Base-by-base conservation (phyloP, 805 yeast species). In the Kluyveromyces siamensis region DNA sequence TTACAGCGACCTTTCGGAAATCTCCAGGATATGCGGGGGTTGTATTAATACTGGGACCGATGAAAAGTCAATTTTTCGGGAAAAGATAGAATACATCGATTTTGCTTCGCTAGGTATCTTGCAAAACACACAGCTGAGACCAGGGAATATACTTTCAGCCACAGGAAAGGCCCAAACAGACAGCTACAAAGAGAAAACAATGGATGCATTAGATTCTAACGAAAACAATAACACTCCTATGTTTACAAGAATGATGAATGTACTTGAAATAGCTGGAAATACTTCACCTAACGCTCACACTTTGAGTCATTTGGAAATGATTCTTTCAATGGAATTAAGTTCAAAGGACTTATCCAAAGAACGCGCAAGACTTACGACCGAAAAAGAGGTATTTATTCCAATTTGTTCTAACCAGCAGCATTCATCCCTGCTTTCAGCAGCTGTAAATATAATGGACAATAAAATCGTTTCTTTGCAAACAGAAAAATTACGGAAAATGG, bases 381-480 rank as follows among this genome's bases (percentile, higher is more conserved):
- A 45, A 7, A 40, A 49, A 2, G 14, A 50, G 0, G 57, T 53
- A 27, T 63, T 55, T 41, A 62, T 62, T 17, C 62, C 66, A 3
- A 44, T 53, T 6, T 65, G 69, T 47, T 47, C 44, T 16, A 53
- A 57, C 27, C 39, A 42, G 16, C 41, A 49, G 16, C 68, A 63
- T 50, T 45, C 61, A 2, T 45, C 52, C 14, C 30, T 54, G 6
- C 41, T 63, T 4, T 50, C 67, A 5, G 52, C 53, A 1, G 45
- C 52, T 8, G 60, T 54, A 10, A 50, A 58, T 37, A 56, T 59
- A 21, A 52, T 56, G 6, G 59, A 58, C 48, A 59, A 65, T 45
- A 61, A 54, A 36, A 56, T 61, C 7, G 56, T 57, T 8, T 63
- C 68, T 1, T 30, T 63, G 19, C 66, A 63, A 47, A 52, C 56